Conservation (phyloP, 2,329 filamentous ascomycete genomes). For the Dothideomycetes sp. region DNA sequence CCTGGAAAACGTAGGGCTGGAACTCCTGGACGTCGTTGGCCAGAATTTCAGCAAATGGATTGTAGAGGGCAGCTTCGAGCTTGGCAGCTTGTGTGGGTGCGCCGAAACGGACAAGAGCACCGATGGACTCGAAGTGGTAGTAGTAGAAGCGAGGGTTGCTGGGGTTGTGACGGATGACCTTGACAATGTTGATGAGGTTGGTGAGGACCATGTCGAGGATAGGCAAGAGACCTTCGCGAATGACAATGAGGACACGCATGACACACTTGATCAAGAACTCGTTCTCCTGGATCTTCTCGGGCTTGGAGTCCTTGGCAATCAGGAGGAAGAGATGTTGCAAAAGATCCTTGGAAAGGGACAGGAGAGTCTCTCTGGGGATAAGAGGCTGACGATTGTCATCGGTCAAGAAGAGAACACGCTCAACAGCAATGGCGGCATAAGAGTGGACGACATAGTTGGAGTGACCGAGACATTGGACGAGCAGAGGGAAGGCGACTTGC, state of each 20-base stretch:
- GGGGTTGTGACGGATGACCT: conserved; percentile 85
- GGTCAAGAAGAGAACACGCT: conserved; percentile 77
- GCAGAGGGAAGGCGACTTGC: conserved; percentile 76
- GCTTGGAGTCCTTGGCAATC: conserved; percentile 73
- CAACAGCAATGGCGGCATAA: conserved; percentile 93
- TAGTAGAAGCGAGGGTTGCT: conserved; percentile 98
- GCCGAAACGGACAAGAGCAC: conserved; percentile 73
- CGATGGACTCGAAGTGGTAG: conserved; percentile 92
- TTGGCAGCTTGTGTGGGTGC: conserved; percentile 59
- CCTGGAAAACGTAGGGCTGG: conserved; percentile 90
- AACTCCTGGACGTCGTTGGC: conserved; percentile 85
- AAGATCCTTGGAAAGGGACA: conserved; percentile 71
- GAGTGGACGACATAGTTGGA: conserved; percentile 95
- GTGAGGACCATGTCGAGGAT: conserved; percentile 70
- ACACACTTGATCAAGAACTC: conserved; percentile 98
- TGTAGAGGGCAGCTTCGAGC: conserved; percentile 73
- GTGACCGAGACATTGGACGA: conserved; percentile 85
- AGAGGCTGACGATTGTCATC: conserved; percentile 67
- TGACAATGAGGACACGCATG: conserved; percentile 92
- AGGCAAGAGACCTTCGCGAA: conserved; percentile 68
- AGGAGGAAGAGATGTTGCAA: conserved; percentile 84
- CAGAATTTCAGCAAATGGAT: conserved; percentile 72
- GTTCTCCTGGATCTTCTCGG: conserved; percentile 95
- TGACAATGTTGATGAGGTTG: conserved; percentile 81
- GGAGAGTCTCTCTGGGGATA: conserved; percentile 68